Evolutionary conservation across 1,139 yeast species (phyloP), one percentile per base, ranked within the genome.

Genomic region (Magnusiomyces ingens): DNA sequence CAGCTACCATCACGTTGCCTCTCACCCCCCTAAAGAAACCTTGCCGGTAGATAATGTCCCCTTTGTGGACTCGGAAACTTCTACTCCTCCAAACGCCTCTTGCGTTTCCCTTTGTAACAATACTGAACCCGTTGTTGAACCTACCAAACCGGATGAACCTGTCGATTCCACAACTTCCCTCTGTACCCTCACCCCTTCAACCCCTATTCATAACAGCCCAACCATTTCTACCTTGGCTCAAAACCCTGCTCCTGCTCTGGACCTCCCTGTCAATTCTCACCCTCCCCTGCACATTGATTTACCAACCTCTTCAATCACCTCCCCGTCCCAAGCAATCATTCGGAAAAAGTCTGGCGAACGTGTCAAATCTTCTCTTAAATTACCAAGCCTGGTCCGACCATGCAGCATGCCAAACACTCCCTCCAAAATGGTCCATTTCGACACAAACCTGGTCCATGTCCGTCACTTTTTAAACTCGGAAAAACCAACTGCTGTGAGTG

Each of bases 291-390:
- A 36, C 40, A 17, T 41, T 13, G 8, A 17, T 26, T 11, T 22
- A 2, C 26, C 43, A 22, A 11, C 17, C n/a, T 22, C 48, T 3
- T 36, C 51, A n/a, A 29, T 49, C n/a, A 11, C 17, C n/a, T 22
- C 48, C 11, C 37, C 51, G n/a, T 38, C 52, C n/a, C 36, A 57
- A 17, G 50, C 38, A 65, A 64, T 85, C 50, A 76, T 84, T 3
- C 79, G 89, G 22, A 85, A 84, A 65, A 88, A 88, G 69, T 80
- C 88, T 3, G 95, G 95, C 22, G 95, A 88, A 65, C 72, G 85
- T 43, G 85, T 88, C 49, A 85, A 86, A 64, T 80, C 91, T 2
- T 82, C 88, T 22, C 73, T 88, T 52, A 85, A 84, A 64, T 66
- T 74, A 54, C 78, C 72, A 55, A 70, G 71, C 45, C 69, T 80